Evolutionary conservation across 1,139 yeast species (phyloP).

Genomic region (Blastobotrys serpentis): DNA sequence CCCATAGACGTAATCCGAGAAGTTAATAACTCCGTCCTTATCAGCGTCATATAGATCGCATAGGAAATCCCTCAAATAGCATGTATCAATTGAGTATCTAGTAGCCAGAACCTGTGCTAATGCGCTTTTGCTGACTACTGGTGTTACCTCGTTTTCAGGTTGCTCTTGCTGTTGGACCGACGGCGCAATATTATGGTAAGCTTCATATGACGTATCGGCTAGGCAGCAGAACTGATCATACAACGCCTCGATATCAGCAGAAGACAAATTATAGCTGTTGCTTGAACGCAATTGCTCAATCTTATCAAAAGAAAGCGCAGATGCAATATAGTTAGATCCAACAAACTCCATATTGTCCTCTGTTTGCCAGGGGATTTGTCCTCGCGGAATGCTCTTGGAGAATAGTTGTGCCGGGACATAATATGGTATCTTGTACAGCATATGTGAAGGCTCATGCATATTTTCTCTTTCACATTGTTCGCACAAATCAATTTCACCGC

Average conservation of each 20-base stretch:
- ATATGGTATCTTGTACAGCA: conserved; percentile 25
- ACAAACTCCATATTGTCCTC: conserved; percentile 18
- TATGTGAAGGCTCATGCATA: conserved; percentile 24
- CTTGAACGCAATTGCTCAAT: conserved; percentile 13
- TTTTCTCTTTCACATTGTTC: conserved; percentile 26
- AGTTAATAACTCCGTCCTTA: conserved; percentile 25
- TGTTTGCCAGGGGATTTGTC: conserved; percentile 25
- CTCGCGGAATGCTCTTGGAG: conserved; percentile 7
- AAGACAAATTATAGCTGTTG: conserved; percentile 15
- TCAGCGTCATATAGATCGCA: conserved; percentile 26
- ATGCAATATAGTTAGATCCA: conserved; percentile 4
- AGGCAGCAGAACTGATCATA: conserved; percentile 31
- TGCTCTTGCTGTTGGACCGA: no score
- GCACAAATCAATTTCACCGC: conserved; percentile 22
- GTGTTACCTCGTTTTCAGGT: conserved; percentile 8
- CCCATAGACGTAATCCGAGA: conserved; percentile 26
- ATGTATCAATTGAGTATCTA: conserved; percentile 12
- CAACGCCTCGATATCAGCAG: conserved; percentile 30
- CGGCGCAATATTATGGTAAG: background rate
- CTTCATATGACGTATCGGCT: conserved; percentile 19
- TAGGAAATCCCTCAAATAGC: conserved; percentile 21
- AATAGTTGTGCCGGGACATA: conserved; percentile 15
- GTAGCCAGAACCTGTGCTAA: conserved; percentile 24
- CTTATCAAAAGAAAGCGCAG: conserved; percentile 15
- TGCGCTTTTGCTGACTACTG: conserved; percentile 17